Conservation (phyloP, 352 stramenopile species). For the Phytophthora hibernalis region DNA sequence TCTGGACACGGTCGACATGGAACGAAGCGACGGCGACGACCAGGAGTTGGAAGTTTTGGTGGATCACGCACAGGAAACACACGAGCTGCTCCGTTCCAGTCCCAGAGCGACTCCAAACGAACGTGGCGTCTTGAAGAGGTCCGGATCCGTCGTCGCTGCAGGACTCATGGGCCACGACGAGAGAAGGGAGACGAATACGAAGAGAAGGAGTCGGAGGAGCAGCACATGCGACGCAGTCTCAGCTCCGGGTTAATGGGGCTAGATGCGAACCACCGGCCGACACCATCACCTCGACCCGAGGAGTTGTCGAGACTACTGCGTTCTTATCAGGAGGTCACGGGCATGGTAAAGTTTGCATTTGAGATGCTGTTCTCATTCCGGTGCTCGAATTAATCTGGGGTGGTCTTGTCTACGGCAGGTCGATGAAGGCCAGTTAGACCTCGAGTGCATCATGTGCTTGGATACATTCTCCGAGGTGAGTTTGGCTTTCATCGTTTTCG, state of each 20-base stretch:
- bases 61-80: slow-evolving; percentile 31
- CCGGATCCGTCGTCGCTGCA: slow-evolving; percentile 10
- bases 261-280: slow-evolving; percentile 41
- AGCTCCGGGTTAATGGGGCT: slow-evolving; percentile 35
- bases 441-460: slow-evolving; percentile 91
- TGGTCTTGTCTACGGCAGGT: slow-evolving; percentile 37
- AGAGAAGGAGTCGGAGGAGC: slow-evolving; percentile 33
- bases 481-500: not conserved
- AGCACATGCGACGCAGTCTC: slow-evolving; percentile 30
- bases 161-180: slow-evolving; percentile 11
- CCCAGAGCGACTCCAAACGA: slow-evolving; percentile 13
- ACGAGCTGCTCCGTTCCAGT: slow-evolving; percentile 53
- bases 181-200: slow-evolving; percentile 25
- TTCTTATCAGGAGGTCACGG: slow-evolving; percentile 75
- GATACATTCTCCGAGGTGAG: slow-evolving; percentile 68
- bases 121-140: slow-evolving; percentile 22
- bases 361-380: not conserved
- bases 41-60: slow-evolving; percentile 38
- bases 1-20: slow-evolving; percentile 40
- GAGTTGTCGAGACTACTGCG: slow-evolving; percentile 49
- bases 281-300: slow-evolving; percentile 31
- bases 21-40: slow-evolving; percentile 34
- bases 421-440: slow-evolving; percentile 65
- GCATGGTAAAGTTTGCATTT: slow-evolving; percentile 43
- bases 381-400: slow-evolving; percentile 8